These are phyloP conservation scores for Coprinopsis sp. DNA, from an alignment of 768 basidiomycete genomes.

Conservation along the genomic window DNA sequence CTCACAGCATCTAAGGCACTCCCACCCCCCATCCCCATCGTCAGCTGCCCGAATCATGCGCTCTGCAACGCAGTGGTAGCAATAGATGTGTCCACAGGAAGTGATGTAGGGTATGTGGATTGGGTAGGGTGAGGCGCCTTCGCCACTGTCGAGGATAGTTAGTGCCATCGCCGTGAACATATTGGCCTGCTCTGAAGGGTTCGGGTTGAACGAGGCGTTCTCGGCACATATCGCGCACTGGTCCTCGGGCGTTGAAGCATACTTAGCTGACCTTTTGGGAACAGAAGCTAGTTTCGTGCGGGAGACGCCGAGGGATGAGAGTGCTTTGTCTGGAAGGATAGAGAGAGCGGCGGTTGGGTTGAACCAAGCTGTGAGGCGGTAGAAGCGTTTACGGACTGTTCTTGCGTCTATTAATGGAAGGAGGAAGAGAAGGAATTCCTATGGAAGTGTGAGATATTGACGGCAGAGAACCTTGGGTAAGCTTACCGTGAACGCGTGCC, in stretches of 20 bases:
- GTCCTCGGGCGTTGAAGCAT: conserved; percentile 60
- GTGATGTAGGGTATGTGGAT: conserved; percentile 81
- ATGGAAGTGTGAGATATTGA: neutral
- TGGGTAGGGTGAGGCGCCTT: conserved; percentile 52
- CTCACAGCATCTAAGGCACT: conserved; percentile 76
- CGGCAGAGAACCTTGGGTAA: neutral
- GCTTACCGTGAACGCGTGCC: conserved; percentile 95
- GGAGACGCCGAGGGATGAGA: conserved; percentile 6
- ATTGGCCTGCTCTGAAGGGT: conserved; percentile 49
- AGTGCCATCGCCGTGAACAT: conserved; percentile 38
- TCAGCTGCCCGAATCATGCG: conserved; percentile 71
- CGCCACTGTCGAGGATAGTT: conserved; percentile 18
- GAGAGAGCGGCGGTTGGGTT: conserved; percentile 25
- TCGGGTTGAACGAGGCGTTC: conserved; percentile 59
- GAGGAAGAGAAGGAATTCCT: conserved; percentile 95
- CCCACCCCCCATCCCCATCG: conserved; percentile 59
- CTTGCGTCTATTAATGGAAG: conserved; percentile 79
- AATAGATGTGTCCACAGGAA: conserved; percentile 83
- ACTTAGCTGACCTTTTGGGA: conserved; percentile 48
- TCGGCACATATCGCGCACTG: conserved; percentile 92
- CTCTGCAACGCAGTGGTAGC: conserved; percentile 89
- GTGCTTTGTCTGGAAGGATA: conserved; percentile 24
- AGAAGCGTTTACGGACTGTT: conserved; percentile 54
- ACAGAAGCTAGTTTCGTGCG: neutral
- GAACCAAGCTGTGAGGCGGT: conserved; percentile 30